phyloP scores from a whole-genome alignment of 306 rosid genomes.

The Vigna reflexopilosa region DNA sequence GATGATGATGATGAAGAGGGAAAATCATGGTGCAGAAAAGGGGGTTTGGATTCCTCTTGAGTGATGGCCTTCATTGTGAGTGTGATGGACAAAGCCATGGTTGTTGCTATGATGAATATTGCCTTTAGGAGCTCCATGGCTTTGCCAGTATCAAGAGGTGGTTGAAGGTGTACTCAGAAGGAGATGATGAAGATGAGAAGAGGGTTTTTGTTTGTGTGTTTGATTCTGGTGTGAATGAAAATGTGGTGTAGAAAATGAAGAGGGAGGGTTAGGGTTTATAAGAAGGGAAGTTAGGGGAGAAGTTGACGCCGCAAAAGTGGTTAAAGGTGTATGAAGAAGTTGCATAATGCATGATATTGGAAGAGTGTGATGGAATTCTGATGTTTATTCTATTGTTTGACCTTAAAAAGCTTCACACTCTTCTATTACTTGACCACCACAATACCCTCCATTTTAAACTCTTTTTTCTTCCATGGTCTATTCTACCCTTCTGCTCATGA shows the following conservation, averaged over 20 bases:
- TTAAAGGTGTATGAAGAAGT: slow-evolving; percentile 43
- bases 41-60: slow-evolving; percentile 33
- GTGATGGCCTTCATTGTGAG: slow-evolving; percentile 52
- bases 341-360: slow-evolving; percentile 43
- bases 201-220: background rate
- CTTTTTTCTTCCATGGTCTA: background rate
- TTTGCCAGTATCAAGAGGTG: slow-evolving; percentile 36
- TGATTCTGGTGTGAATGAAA: slow-evolving; percentile 13
- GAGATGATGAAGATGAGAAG: background rate
- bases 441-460: slow-evolving; percentile 12
- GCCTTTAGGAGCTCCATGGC: slow-evolving; percentile 73
- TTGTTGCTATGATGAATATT: slow-evolving; percentile 61
- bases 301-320: slow-evolving; percentile 82
- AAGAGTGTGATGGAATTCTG: slow-evolving; percentile 61
- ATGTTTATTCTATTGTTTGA: slow-evolving; percentile 35
- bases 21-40: background rate
- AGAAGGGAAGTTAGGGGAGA: slow-evolving; percentile 42
- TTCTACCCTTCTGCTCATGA: slow-evolving; percentile 22
- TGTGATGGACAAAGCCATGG: slow-evolving; percentile 84
- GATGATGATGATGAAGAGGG: background rate
- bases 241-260: slow-evolving; percentile 23
- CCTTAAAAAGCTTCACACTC: slow-evolving; percentile 44
- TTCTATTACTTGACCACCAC: slow-evolving; percentile 42
- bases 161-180: background rate
- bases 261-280: slow-evolving; percentile 50